phyloP scores from a whole-genome alignment of 164 flowering plant species.

The Magnolia officinalis region DNA sequence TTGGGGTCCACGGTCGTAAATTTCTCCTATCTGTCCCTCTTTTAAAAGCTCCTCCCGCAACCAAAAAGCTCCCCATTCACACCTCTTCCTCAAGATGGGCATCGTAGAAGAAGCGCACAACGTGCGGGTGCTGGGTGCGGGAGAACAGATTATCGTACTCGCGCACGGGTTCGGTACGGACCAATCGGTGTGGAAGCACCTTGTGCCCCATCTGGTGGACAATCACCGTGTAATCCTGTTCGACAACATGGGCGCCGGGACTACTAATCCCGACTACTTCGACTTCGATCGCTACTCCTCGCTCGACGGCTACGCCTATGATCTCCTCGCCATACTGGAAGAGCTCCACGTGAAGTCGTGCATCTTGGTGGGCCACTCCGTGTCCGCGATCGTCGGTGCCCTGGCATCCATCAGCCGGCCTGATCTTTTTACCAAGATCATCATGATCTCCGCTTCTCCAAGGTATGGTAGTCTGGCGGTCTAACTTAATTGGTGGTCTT shows the following conservation, averaged over 20 bases:
- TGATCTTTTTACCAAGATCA: slow-evolving; percentile 78
- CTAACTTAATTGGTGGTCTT: too few relatives aligned
- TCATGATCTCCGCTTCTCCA: slow-evolving; percentile 72
- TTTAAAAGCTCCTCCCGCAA: too few relatives aligned
- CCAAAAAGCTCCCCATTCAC: too few relatives aligned
- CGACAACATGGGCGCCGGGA: slow-evolving; percentile 63
- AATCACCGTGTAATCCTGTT: slow-evolving; percentile 36
- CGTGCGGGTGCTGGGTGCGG: slow-evolving; percentile 36
- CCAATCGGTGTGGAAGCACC: slow-evolving; percentile 55
- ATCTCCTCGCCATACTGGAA: slow-evolving; percentile 51
- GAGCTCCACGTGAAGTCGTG: slow-evolving; percentile 61
- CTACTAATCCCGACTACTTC: slow-evolving; percentile 61
- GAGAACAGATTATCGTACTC: slow-evolving; percentile 31
- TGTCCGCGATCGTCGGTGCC: slow-evolving; percentile 66
- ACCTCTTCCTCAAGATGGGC: slow-evolving; percentile 26
- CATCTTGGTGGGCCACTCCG: slow-evolving; percentile 84
- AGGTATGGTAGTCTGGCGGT: slow-evolving; percentile 29
- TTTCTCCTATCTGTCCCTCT: too few relatives aligned
- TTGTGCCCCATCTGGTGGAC: slow-evolving; percentile 43
- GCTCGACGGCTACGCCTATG: slow-evolving; percentile 53
- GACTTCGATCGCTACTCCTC: slow-evolving; percentile 56
- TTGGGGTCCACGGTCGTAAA: too few relatives aligned
- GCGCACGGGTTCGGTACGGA: slow-evolving; percentile 61
- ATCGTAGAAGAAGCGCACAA: slow-evolving; percentile 52
- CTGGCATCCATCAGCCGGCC: slow-evolving; percentile 83